Evolutionary conservation across 768 basidiomycete genomes (phyloP).

Genomic region (Kwoniella sp.): DNA sequence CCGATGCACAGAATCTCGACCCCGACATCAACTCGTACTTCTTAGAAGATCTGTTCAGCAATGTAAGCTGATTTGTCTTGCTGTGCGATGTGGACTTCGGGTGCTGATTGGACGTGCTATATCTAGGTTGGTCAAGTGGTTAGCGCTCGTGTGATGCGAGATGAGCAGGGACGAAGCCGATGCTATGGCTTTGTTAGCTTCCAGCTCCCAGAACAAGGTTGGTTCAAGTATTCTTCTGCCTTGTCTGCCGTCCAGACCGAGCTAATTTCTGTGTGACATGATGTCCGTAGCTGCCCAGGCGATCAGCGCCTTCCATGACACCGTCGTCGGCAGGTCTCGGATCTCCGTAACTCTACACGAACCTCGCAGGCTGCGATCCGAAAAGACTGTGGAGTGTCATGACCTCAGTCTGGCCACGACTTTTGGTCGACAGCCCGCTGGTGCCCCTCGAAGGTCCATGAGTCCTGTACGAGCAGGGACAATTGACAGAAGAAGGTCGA

Average conservation of each 20-base stretch:
- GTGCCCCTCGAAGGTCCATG: slow-evolving; percentile 14
- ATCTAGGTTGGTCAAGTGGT: slow-evolving; percentile 40
- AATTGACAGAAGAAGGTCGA: neutral
- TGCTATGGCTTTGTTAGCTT: slow-evolving; percentile 94
- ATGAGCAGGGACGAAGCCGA: slow-evolving; percentile 89
- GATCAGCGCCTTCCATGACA: slow-evolving; percentile 32
- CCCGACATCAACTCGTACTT: slow-evolving; percentile 44
- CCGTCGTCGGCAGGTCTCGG: slow-evolving; percentile 25
- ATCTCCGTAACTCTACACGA: slow-evolving; percentile 45
- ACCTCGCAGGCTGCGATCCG: slow-evolving; percentile 41
- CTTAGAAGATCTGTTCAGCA: slow-evolving; percentile 34
- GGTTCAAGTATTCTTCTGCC: slow-evolving; percentile 14
- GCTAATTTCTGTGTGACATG: too few relatives aligned
- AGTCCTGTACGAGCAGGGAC: slow-evolving; percentile 19
- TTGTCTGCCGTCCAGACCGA: too few relatives aligned
- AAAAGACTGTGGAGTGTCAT: slow-evolving; percentile 36
- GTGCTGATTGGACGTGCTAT: neutral
- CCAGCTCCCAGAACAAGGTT: slow-evolving; percentile 54
- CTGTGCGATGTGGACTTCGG: neutral
- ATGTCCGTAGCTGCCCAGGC: slow-evolving; percentile 33
- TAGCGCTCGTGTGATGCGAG: slow-evolving; percentile 72
- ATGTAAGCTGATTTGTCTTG: slow-evolving; percentile 25
- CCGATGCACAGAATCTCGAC: slow-evolving; percentile 36
- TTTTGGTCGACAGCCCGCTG: slow-evolving; percentile 7
- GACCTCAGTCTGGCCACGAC: slow-evolving; percentile 10